A percentile compares a stretch with the other conserved stretches of the same genome.
Evolutionary conservation across 192 early-diverging fungal genomes (phyloP).

Genomic region (Coemansia sp.): DNA sequence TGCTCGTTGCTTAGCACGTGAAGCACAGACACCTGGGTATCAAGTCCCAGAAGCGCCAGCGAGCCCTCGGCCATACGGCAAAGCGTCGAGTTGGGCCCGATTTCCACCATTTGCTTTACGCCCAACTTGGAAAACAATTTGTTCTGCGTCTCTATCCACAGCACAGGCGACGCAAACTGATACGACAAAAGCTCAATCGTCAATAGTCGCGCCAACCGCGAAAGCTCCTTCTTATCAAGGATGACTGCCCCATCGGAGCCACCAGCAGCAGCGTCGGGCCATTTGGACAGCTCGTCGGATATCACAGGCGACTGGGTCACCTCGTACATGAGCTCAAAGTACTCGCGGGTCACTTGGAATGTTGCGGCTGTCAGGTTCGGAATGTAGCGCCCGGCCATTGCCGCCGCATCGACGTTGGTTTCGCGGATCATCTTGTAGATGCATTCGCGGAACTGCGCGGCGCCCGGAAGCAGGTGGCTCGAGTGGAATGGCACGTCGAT

Average conservation of each 20-base stretch:
- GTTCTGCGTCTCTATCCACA: constrained; percentile 97
- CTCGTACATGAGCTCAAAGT: constrained; percentile 73
- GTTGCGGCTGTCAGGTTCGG: constrained; percentile 94
- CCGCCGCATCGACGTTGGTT: constrained; percentile 71
- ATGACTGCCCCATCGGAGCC: too few relatives aligned
- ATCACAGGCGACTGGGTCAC: constrained; percentile 74
- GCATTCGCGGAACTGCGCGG: constrained; percentile 85
- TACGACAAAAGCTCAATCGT: constrained; percentile 91
- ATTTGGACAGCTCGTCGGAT: constrained; percentile 70
- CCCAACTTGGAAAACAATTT: constrained; percentile 74
- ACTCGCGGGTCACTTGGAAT: constrained; percentile 75
- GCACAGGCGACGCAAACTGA: constrained; percentile 94
- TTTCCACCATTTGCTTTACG: constrained; percentile 84
- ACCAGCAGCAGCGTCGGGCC: constrained; percentile 59
- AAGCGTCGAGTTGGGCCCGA: constrained; percentile 89
- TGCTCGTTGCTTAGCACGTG: constrained; percentile 31
- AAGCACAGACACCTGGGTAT: constrained; percentile 19
- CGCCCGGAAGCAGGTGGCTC: constrained; percentile 83
- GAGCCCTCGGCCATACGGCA: constrained; percentile 90
- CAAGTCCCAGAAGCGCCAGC: constrained; percentile 63
- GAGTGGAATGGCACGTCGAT: constrained; percentile 99
- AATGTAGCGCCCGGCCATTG: constrained; percentile 83
- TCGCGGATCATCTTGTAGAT: constrained; percentile 79
- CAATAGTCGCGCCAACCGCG: constrained; percentile 76
- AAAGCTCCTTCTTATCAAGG: constrained; percentile 49